These are phyloP conservation scores for Dioscorea cayenensis DNA, from an alignment of 116 monocot genomes.

Conservation along the genomic window DNA sequence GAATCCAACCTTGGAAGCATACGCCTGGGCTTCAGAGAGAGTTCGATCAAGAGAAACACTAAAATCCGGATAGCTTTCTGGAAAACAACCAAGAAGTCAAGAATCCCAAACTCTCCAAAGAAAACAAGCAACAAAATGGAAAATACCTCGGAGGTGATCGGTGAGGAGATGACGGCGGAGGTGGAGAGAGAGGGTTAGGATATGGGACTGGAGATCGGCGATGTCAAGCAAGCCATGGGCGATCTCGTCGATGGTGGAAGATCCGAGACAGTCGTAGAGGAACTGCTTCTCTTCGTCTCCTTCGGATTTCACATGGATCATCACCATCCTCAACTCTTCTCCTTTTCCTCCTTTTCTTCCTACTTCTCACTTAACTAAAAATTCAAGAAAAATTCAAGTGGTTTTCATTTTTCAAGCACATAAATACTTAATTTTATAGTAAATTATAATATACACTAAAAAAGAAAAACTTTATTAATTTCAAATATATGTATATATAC, in stretches of 20 bases:
- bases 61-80: conserved; percentile 14
- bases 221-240: conserved; percentile 18
- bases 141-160: conserved; percentile 6
- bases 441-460: too few relatives aligned
- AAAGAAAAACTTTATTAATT: too few relatives aligned
- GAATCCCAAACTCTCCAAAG: background rate
- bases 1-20: conserved; percentile 39
- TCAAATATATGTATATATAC: too few relatives aligned
- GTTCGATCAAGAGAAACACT: conserved; percentile 24
- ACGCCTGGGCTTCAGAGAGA: conserved; percentile 48
- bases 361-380: too few relatives aligned
- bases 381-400: too few relatives aligned
- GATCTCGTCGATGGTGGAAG: conserved; percentile 25
- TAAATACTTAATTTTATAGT: too few relatives aligned
- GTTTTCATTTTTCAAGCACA: too few relatives aligned
- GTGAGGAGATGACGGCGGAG: conserved; percentile 17
- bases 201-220: conserved; percentile 23
- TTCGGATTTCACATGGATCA: conserved; percentile 31
- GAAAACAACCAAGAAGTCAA: background rate
- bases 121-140: background rate
- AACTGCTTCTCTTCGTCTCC: conserved; percentile 32
- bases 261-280: conserved; percentile 30
- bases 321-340: conserved; percentile 21
- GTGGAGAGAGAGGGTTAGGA: conserved; percentile 21
- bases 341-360: background rate